These are phyloP conservation scores for Xylariales sp. DNA, from an alignment of 2,329 filamentous ascomycete species.

Conservation along the genomic window DNA sequence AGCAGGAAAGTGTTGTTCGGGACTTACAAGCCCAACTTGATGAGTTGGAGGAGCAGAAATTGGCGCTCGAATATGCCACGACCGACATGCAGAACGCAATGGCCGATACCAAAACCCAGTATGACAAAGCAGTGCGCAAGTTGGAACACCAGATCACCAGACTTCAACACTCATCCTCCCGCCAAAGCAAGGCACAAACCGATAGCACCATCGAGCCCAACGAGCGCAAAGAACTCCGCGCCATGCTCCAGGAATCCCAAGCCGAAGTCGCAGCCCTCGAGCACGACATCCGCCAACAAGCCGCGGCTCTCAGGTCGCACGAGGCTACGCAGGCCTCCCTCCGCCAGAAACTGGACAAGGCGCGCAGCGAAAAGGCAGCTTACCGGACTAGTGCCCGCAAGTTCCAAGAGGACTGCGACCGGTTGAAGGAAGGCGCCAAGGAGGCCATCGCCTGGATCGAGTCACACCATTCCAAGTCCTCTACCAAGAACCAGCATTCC, in stretches of 20 bases:
- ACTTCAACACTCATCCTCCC: slow-evolving; percentile 20
- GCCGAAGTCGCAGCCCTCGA: slow-evolving; percentile 65
- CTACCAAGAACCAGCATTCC: neutral
- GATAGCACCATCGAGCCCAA: slow-evolving; percentile 33
- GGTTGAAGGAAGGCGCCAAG: slow-evolving; percentile 36
- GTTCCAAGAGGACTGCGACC: slow-evolving; percentile 46
- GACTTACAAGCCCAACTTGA: slow-evolving; percentile 65
- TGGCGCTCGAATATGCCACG: slow-evolving; percentile 53
- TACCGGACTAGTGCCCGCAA: slow-evolving; percentile 52
- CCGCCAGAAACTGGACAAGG: slow-evolving; percentile 63
- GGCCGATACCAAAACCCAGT: slow-evolving; percentile 45
- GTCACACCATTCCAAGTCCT: slow-evolving; percentile 18
- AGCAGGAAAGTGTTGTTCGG: slow-evolving; percentile 33
- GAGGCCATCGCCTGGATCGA: slow-evolving; percentile 32
- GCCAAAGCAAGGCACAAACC: slow-evolving; percentile 21
- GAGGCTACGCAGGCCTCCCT: slow-evolving; percentile 54
- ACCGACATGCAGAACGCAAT: slow-evolving; percentile 48
- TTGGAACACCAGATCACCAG: slow-evolving; percentile 26
- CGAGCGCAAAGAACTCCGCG: slow-evolving; percentile 56
- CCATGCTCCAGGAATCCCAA: slow-evolving; percentile 57
- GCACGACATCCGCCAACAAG: slow-evolving; percentile 65
- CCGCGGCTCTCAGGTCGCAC: slow-evolving; percentile 57
- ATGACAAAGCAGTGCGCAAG: slow-evolving; percentile 37
- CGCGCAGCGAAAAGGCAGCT: slow-evolving; percentile 59
- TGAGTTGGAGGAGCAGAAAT: slow-evolving; percentile 57